Evolutionary conservation across 106 monocot species (phyloP).

Genomic region (Allium sativum): DNA sequence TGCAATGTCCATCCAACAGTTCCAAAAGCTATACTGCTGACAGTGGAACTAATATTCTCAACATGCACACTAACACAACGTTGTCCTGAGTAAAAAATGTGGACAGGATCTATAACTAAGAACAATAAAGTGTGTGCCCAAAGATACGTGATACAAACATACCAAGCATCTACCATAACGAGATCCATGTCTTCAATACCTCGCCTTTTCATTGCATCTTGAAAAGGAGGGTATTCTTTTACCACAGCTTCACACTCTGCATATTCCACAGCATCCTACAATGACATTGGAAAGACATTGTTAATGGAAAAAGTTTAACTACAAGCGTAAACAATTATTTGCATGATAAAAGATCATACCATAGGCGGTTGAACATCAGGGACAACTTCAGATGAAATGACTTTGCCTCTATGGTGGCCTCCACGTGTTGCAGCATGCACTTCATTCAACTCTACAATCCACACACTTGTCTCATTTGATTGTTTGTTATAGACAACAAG

Average conservation of each 20-base stretch:
- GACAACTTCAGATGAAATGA: constrained; percentile 75
- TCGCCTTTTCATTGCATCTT: constrained; percentile 93
- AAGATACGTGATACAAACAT: constrained; percentile 2
- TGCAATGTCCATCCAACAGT: too few relatives aligned
- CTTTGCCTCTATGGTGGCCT: constrained; percentile 95
- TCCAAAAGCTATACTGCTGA: too few relatives aligned
- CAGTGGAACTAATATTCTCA: too few relatives aligned
- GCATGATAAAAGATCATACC: constrained; percentile 24
- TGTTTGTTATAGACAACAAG: constrained; percentile 82
- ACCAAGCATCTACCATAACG: constrained; percentile 99
- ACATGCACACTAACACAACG: too few relatives aligned
- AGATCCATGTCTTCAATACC: constrained; percentile 99
- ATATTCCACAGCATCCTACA: constrained; percentile 92
- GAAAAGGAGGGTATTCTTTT: constrained; percentile 79
- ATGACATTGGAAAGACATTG: not conserved
- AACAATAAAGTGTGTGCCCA: too few relatives aligned
- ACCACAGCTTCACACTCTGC: constrained; percentile 98
- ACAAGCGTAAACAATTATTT: too few relatives aligned
- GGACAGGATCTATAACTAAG: too few relatives aligned
- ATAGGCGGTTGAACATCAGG: constrained; percentile 96
- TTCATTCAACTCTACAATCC: constrained; percentile 85
- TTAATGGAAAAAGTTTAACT: too few relatives aligned
- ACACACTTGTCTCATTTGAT: constrained; percentile 96
- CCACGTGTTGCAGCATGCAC: constrained; percentile 96
- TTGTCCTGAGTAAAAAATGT: too few relatives aligned